Evolutionary conservation across 2,329 filamentous ascomycete species (phyloP).

Genomic region (Aspergillus pseudoterreus): DNA sequence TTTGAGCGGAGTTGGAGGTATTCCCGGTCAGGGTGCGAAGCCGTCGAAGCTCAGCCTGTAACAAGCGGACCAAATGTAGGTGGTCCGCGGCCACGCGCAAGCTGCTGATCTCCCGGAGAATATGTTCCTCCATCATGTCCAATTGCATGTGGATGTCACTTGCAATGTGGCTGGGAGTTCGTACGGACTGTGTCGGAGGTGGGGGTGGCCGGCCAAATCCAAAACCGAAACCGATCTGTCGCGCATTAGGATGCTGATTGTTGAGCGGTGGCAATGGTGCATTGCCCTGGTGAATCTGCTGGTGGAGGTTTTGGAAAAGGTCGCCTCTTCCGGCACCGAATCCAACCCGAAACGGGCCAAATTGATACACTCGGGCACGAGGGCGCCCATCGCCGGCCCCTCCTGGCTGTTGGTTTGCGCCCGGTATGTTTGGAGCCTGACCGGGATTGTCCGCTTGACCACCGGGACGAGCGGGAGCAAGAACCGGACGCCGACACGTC

Average conservation of each 20-base stretch:
- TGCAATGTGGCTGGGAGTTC: conserved; percentile 18
- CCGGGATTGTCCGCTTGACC: conserved; percentile 26
- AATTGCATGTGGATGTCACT: conserved; percentile 56
- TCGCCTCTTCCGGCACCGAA: conserved; percentile 62
- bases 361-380: conserved; percentile 62
- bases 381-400: conserved; percentile 37
- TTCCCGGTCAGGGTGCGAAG: conserved; percentile 52
- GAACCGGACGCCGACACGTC: conserved; percentile 81
- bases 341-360: conserved; percentile 71
- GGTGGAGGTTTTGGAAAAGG: conserved; percentile 61
- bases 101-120: conserved; percentile 63
- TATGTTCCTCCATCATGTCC: conserved; percentile 62
- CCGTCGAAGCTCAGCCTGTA: conserved; percentile 65
- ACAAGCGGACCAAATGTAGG: conserved; percentile 61
- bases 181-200: conserved; percentile 17
- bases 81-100: conserved; percentile 65
- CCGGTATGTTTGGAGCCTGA: conserved; percentile 29
- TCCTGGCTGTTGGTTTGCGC: conserved; percentile 38
- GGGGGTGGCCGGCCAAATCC: conserved; percentile 37
- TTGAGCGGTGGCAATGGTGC: conserved; percentile 34
- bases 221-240: conserved; percentile 41
- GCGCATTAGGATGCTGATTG: conserved; percentile 30
- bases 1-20: conserved; percentile 7
- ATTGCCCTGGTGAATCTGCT: conserved; percentile 55
- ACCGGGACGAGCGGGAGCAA: conserved; percentile 43